Base-by-base conservation (phyloP, 2,329 filamentous ascomycete genomes). In the Dothistroma septosporum region DNA sequence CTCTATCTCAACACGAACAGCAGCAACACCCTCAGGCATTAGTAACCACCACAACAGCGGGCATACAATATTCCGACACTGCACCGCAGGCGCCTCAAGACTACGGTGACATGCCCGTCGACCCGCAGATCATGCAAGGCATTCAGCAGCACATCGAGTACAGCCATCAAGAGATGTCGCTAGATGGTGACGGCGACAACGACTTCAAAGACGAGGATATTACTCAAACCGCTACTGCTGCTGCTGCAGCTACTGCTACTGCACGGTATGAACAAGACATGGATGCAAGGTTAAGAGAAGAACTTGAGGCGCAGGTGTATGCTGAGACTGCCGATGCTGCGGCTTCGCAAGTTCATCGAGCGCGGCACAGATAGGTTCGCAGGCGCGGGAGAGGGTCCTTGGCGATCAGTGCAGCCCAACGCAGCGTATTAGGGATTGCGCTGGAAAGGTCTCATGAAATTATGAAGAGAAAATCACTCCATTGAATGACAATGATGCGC, bases 111-210 rank as follows among this genome's bases (percentile, higher is more conserved):
- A 77, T 86, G 72, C 83, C 84, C 1, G 78, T 85, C 47, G 85
- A 87, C 61, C 84, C 85, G 2, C 83, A 84, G 41, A 84, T 87
- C 53, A 86, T 86, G 78, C 55, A 62, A 33, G 57, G 55, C 35
- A 48, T 64, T n/a, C 57, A 49, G 12, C 57, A 60, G 24, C 50
- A 53, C 11, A 12, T 53, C 4, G 47, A 50, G 10, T 50, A 50
- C 47, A 19, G 50, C 21, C 24, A 35, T 19, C 50, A 53, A n/a
- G 50, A 35, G 2, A 53, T 53, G 50, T 32, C 24, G 16, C 50
- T 53, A n/a, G 50, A 53, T 28, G 50, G 31, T 11, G 31, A 35
- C 31, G 50, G 31, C n/a, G 31, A 35, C 31, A 16, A 28, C 24
- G 24, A 32, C 31, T 53, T 32, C 31, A 53, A 53, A 44, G 35